Percentiles rank a stretch among this genome's conserved stretches.
These are phyloP conservation scores for Populus davidiana DNA, from an alignment of 345 rosid genomes.

Conservation along the genomic window DNA sequence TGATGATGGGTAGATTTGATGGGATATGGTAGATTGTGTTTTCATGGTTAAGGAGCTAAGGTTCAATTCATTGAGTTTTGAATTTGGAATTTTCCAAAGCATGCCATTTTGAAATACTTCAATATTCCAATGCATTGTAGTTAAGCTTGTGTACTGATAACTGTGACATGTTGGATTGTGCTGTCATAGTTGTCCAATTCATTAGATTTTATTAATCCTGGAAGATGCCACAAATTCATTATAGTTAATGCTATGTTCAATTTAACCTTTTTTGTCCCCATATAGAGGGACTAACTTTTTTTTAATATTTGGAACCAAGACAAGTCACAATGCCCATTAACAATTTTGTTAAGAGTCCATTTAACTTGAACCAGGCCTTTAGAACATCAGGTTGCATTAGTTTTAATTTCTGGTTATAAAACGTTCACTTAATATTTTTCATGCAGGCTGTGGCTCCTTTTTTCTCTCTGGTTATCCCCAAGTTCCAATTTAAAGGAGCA, in stretches of 20 bases:
- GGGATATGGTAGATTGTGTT: background rate
- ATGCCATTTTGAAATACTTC: background rate
- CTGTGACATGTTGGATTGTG: background rate
- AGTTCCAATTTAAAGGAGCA: constrained; percentile 92
- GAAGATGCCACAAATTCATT: background rate
- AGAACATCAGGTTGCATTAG: background rate
- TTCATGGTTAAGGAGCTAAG: background rate
- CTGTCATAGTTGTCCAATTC: background rate
- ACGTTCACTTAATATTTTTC: background rate
- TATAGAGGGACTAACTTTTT: too few species aligned
- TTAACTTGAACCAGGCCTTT: background rate
- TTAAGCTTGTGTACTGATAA: background rate
- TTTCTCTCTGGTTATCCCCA: constrained; percentile 76
- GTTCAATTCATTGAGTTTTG: background rate
- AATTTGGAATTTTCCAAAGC: background rate
- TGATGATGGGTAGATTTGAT: too few species aligned
- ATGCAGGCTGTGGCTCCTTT: constrained; percentile 88
- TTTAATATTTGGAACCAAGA: background rate
- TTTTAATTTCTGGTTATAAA: background rate
- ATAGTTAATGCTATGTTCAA: background rate
- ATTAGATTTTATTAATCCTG: background rate
- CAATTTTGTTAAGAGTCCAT: background rate
- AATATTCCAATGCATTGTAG: background rate
- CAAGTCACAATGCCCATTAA: background rate
- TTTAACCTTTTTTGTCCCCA: background rate